Evolutionary conservation across 2,329 filamentous ascomycete genomes (phyloP), one percentile per base, ranked within the genome.

Genomic region (Curvularia verruculosa): DNA sequence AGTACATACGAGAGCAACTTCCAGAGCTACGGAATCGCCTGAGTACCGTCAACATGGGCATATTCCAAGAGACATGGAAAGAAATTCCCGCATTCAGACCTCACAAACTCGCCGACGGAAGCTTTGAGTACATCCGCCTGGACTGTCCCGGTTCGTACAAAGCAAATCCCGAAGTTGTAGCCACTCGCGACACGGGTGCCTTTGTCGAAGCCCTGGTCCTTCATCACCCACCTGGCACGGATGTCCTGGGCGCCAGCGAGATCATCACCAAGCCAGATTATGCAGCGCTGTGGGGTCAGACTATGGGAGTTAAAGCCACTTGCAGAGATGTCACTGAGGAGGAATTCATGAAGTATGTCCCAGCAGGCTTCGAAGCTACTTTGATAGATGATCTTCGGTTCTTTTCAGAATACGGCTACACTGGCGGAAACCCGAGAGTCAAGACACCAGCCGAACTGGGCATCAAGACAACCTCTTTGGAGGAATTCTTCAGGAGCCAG

Each of bases 201-300:
- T 56, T 56, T 36, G 54, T 56, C 5, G 49, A 56, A 21, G 49
- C 54, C 6, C 28, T 56, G 41, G 40, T 56, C 21, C 48, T 56
- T 7, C 36, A 53, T 21, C 49, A 52, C 8, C 54, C 54, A 12
- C 37, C 54, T 13, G 49, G 54, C 15, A 52, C 54, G 8, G 36
- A 56, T n/a, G 48, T 52, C 13, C 26, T 56, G 31, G 54, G 54
- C 9, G 54, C 49, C 18, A 53, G 49, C 28, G 48, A 47, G 15
- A 56, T 53, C 9, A 36, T 56, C 21, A 52, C 54, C 9, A 51
- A 43, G 18, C 18, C 18, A 13, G 48, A 56, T 5, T 56, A 52
- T 29, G 54, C 54, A 47, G 36, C 47, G 39, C 28, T 53, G 13
- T 56, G 49, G 54, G 54, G 48, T 26, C 49, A 24, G 3, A 50